Evolutionary conservation across 805 yeast species (phyloP).

Genomic region (Myxozyma monticola): DNA sequence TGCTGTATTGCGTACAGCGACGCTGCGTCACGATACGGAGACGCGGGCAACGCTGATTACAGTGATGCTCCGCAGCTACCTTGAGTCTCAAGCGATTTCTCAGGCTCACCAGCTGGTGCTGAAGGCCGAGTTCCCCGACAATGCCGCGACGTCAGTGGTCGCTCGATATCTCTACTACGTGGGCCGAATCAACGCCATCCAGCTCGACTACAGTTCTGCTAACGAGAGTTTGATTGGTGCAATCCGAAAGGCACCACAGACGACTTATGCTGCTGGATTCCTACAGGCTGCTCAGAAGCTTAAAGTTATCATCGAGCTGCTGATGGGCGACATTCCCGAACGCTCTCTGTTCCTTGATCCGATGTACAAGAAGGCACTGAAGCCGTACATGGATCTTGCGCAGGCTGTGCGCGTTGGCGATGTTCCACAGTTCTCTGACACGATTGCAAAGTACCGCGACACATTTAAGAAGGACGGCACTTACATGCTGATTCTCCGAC

Average conservation of each 20-base stretch:
- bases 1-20: constrained; percentile 77
- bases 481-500: constrained; percentile 78
- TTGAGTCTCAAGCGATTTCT: constrained; percentile 73
- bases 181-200: constrained; percentile 88
- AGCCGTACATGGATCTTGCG: constrained; percentile 83
- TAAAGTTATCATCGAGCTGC: constrained; percentile 80
- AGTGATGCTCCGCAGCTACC: constrained; percentile 77
- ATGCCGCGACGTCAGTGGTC: constrained; percentile 80
- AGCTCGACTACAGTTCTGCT: constrained; percentile 87
- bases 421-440: constrained; percentile 72
- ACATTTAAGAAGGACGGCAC: constrained; percentile 73
- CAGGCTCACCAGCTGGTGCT: constrained; percentile 88
- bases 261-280: constrained; percentile 79
- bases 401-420: constrained; percentile 93
- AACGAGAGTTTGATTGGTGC: constrained; percentile 91
- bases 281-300: constrained; percentile 86
- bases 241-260: constrained; percentile 93
- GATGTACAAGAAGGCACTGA: constrained; percentile 57
- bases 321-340: constrained; percentile 97
- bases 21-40: constrained; percentile 88
- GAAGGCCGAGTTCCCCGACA: constrained; percentile 83
- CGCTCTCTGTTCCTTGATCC: constrained; percentile 73
- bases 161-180: constrained; percentile 90
- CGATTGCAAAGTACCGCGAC: constrained; percentile 61
- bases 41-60: constrained; percentile 86